Conservation (phyloP, 1,139 yeast genomes). For the Yueomyces sp. region DNA sequence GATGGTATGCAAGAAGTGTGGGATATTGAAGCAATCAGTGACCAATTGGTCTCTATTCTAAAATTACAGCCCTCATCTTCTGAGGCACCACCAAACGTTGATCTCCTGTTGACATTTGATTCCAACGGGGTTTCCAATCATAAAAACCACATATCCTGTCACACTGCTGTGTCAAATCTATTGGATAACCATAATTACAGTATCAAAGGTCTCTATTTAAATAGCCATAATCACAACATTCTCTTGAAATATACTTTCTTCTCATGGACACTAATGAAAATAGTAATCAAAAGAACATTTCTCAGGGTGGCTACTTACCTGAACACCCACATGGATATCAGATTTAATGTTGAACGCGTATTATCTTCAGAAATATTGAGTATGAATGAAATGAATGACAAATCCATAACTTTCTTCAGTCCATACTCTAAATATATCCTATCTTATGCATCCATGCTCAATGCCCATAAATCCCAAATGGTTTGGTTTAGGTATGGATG, state of each 20-base stretch:
- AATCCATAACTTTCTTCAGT: conserved; percentile 8
- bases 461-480: conserved; percentile 82
- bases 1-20: conserved; percentile 71
- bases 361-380: too few relatives aligned
- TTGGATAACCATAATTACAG: not conserved
- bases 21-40: conserved; percentile 29
- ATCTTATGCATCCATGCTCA: conserved; percentile 63
- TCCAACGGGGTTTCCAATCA: conserved; percentile 72
- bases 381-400: conserved; percentile 22
- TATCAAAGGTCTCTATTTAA: conserved; percentile 2
- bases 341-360: too few relatives aligned
- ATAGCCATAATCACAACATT: conserved; percentile 5
- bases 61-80: conserved; percentile 3
- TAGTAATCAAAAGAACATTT: conserved; percentile 17
- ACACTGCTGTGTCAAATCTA: conserved; percentile 37
- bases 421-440: conserved; percentile 43
- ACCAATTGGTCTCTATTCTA: conserved; percentile 25
- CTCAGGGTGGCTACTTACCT: not conserved
- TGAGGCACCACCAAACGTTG: conserved; percentile 2
- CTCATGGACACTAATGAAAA: conserved; percentile 27
- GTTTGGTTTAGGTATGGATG: conserved; percentile 93
- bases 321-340: not conserved
- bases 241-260: conserved; percentile 23
- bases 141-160: conserved; percentile 66
- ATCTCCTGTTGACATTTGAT: conserved; percentile 71